These are phyloP conservation scores for Vicia faba DNA, from an alignment of 306 rosid species.

Conservation along the genomic window DNA sequence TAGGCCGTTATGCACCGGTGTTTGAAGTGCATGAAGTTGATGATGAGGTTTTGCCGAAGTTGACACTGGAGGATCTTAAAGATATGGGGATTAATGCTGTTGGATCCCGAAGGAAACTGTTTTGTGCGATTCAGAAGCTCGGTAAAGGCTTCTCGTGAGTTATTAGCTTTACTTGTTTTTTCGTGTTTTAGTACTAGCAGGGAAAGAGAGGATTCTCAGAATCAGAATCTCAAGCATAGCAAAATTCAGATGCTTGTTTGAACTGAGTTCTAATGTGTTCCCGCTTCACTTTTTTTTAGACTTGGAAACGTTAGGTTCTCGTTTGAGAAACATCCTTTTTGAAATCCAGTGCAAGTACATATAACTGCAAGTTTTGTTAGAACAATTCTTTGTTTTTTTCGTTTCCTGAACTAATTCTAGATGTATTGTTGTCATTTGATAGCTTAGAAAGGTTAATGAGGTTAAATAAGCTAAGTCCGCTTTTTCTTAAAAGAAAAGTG, in stretches of 20 bases:
- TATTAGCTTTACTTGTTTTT: slow-evolving; percentile 23
- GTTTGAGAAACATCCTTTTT: slow-evolving; percentile 37
- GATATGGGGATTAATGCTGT: slow-evolving; percentile 94
- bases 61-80: slow-evolving; percentile 73
- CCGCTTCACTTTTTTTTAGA: slow-evolving; percentile 42
- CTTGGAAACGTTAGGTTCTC: slow-evolving; percentile 51
- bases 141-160: slow-evolving; percentile 81
- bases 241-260: slow-evolving; percentile 54
- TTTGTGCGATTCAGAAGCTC: slow-evolving; percentile 86
- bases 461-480: slow-evolving; percentile 17
- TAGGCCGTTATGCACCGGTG: slow-evolving; percentile 87
- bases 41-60: slow-evolving; percentile 89
- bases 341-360: slow-evolving; percentile 49
- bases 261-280: slow-evolving; percentile 51
- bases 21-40: slow-evolving; percentile 96
- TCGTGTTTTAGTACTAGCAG: slow-evolving; percentile 5
- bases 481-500: slow-evolving; percentile 1
- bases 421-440: slow-evolving; percentile 36
- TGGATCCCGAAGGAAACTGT: slow-evolving; percentile 88
- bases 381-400: slow-evolving; percentile 33
- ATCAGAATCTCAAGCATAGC: slow-evolving; percentile 40
- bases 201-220: slow-evolving; percentile 42
- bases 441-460: slow-evolving; percentile 18
- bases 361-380: slow-evolving; percentile 40
- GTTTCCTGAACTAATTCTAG: slow-evolving; percentile 31